Conservation (phyloP, 345 rosid genomes). For the Melastoma malabathricum region DNA sequence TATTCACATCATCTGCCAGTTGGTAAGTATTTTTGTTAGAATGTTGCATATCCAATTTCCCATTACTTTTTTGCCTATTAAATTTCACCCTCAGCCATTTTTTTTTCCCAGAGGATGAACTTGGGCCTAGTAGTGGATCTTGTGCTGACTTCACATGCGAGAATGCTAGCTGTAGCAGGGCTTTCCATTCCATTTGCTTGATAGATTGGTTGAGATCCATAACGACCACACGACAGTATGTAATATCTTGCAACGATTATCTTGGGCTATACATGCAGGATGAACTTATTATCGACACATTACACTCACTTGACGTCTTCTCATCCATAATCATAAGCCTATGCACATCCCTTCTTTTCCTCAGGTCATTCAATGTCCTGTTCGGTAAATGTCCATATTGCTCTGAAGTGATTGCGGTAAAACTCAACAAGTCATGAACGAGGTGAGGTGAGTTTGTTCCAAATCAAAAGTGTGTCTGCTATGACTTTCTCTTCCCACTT, state of each 20-base stretch:
- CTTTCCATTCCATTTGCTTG: slow-evolving; percentile 60
- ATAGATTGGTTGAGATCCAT: slow-evolving; percentile 73
- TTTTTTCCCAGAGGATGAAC: slow-evolving; percentile 39
- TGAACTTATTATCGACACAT: no score
- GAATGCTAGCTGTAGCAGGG: slow-evolving; percentile 50
- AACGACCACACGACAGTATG: slow-evolving; percentile 78
- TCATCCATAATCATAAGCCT: neutral
- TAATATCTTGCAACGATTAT: slow-evolving; percentile 9
- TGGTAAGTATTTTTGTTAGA: slow-evolving; percentile 21
- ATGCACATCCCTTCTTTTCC: slow-evolving; percentile 4
- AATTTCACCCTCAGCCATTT: slow-evolving; percentile 7
- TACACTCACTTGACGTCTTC: no score
- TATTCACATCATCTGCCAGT: slow-evolving; percentile 62
- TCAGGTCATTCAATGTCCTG: slow-evolving; percentile 69
- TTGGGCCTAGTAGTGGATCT: slow-evolving; percentile 42
- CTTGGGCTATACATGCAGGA: neutral
- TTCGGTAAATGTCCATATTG: slow-evolving; percentile 74
- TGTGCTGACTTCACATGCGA: slow-evolving; percentile 59
- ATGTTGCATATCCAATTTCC: neutral
- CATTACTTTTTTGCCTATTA: neutral
- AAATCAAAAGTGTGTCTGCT: no score
- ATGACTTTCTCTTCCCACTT: no score
- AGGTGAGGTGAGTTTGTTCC: no score
- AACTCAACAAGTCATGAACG: slow-evolving; percentile 12
- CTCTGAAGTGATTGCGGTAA: slow-evolving; percentile 67